Evolutionary conservation across 2,329 filamentous ascomycete genomes (phyloP), one percentile per base, ranked within the genome.

Genomic region (Colletotrichum sp.): DNA sequence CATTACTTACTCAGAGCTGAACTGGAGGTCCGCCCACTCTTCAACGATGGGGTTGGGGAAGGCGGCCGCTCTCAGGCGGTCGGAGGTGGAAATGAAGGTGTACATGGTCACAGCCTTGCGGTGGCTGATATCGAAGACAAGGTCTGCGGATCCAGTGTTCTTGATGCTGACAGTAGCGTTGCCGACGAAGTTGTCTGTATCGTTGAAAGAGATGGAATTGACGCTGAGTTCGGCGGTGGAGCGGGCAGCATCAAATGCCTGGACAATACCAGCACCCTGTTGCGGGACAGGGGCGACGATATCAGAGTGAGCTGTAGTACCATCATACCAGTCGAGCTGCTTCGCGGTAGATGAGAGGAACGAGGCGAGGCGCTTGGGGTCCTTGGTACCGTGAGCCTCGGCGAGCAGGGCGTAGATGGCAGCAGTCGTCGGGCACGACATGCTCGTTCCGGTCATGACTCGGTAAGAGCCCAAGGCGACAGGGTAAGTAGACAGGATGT

Each of bases 191-290:
- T 93, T 81, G 77, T 90, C 89, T 0, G 91, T 91, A 80, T 93
- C 92, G 79, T 93, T 93, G 83, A 93, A 93, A 5, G 90, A 87
- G 19, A 94, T 82, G 80, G 88, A 90, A 13, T 89, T 88, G 8
- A 87, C 87, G 78, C 87, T 88, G n/a, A 93, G 83, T 9, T 90
- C 80, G 3, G 88, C 88, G 3, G 86, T 90, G 15, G 88, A 85
- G 76, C 89, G 88, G 7, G 91, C 90, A 5, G 91, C 90, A 75
- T 92, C 89, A 77, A 89, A 89, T 4, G 90, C 91, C 78, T 92
- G 90, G 61, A 93, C 83, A 9, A 93, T 83, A 55, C 92, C 92
- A 27, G 84, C 88, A 13, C 92, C 92, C 78, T 93, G 90, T 79
- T 94, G 92, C 4, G 88, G 83, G 12, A 92, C 89, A 0, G 92